Conservation (phyloP, 2,329 filamentous ascomycete species). For the Diplodia mutila region DNA sequence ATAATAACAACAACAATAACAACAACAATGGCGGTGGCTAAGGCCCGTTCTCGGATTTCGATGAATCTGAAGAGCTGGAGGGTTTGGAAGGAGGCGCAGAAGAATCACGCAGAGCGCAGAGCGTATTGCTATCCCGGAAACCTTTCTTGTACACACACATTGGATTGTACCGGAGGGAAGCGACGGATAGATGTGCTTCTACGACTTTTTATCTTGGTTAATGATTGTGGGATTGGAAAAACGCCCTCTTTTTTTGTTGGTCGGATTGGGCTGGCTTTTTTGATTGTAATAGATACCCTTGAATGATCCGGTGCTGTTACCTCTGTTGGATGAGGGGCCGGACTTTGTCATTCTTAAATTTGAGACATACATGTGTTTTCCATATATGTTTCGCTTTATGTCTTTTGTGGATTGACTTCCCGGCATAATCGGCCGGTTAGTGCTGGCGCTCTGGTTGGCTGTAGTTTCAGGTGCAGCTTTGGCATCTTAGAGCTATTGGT, state of each 20-base stretch:
- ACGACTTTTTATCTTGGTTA: background rate
- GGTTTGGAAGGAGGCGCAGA: background rate
- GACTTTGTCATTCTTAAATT: background rate
- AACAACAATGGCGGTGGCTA: background rate
- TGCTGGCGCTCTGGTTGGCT: no score
- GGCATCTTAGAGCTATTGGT: no score
- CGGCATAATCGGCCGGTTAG: no score
- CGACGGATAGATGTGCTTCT: background rate
- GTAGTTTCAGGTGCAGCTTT: no score
- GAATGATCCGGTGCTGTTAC: background rate
- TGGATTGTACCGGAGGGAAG: background rate
- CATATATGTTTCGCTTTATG: no score
- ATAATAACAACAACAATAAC: background rate
- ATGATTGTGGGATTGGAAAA: background rate
- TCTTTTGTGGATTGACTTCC: no score
- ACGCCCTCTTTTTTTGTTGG: background rate
- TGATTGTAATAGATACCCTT: background rate
- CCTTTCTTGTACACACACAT: background rate
- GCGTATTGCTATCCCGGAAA: background rate
- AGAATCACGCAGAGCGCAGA: background rate
- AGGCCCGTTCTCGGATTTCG: background rate
- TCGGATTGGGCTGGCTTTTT: background rate
- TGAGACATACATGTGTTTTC: background rate
- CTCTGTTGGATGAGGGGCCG: background rate
- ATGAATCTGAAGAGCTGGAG: background rate